These are phyloP conservation scores for Coemansia nantahalensis DNA, from an alignment of 192 early-diverging fungal species.

Conservation along the genomic window DNA sequence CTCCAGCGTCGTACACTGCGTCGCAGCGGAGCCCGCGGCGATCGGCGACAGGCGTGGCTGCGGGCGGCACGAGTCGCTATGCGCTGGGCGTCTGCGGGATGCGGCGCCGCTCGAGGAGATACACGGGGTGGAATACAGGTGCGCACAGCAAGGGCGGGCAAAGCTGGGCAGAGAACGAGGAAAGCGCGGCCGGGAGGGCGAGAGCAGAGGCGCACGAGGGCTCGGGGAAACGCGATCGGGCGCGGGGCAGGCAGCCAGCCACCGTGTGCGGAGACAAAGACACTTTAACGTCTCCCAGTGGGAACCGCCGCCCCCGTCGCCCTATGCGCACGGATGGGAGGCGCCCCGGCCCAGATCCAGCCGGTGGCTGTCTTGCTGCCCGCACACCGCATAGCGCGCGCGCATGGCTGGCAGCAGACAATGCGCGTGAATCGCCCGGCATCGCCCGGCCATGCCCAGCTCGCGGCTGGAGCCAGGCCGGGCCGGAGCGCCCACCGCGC, in stretches of 20 bases:
- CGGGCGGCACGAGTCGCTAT: too few species aligned
- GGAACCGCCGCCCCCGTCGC: neutral
- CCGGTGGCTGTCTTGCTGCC: constrained; percentile 9
- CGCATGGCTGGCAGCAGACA: neutral
- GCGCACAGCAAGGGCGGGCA: neutral
- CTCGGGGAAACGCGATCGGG: constrained; percentile 1
- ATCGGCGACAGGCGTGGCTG: too few species aligned
- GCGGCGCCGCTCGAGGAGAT: too few species aligned
- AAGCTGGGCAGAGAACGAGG: neutral
- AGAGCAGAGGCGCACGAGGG: neutral
- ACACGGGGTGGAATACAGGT: too few species aligned
- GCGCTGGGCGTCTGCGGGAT: too few species aligned
- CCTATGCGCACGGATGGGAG: neutral
- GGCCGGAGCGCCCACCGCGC: too few species aligned
- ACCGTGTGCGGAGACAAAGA: constrained; percentile 16
- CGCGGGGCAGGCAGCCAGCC: constrained; percentile 4
- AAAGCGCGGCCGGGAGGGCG: neutral
- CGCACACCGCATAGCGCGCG: neutral
- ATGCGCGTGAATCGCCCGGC: neutral
- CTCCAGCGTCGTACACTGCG: too few species aligned
- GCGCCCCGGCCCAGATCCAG: neutral
- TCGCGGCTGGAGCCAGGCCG: too few species aligned
- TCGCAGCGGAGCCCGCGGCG: too few species aligned
- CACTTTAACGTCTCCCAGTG: constrained; percentile 5
- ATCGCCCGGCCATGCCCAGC: too few species aligned